Evolutionary conservation across 2,329 filamentous ascomycete species (phyloP).

Genomic region (Orbilia oligospora): DNA sequence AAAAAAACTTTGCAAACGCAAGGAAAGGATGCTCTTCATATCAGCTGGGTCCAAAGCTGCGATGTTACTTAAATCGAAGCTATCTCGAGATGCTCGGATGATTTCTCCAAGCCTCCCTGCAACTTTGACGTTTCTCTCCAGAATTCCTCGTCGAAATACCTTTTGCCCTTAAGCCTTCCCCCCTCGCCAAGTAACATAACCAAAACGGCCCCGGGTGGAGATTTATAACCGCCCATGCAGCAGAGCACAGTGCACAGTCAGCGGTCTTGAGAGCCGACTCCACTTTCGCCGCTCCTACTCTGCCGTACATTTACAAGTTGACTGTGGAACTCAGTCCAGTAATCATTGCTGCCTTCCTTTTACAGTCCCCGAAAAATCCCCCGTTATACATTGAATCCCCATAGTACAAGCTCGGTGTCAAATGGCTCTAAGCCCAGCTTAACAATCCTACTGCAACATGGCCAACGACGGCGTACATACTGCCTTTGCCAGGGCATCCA

Average conservation of each 20-base stretch:
- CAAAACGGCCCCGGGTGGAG: conserved; percentile 13
- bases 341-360: conserved; percentile 40
- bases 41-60: not conserved
- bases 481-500: conserved; percentile 52
- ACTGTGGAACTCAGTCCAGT: conserved; percentile 16
- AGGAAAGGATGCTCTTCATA: not conserved
- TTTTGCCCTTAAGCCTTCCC: not conserved
- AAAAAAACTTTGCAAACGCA: conserved; percentile 11
- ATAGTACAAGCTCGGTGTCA: conserved; percentile 35
- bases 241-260: conserved; percentile 26
- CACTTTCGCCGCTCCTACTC: conserved; percentile 48
- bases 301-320: conserved; percentile 40
- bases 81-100: conserved; percentile 16
- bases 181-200: conserved; percentile 18
- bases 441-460: conserved; percentile 30
- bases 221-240: conserved; percentile 27
- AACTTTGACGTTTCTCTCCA: not conserved
- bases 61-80: conserved; percentile 24
- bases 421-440: conserved; percentile 28
- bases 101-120: conserved; percentile 11
- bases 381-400: conserved; percentile 18
- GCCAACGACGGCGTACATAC: conserved; percentile 49
- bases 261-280: conserved; percentile 34
- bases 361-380: conserved; percentile 47
- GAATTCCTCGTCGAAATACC: not conserved